A percentile compares a stretch with the other conserved stretches of the same genome.
Conservation (phyloP, 441 rosid genomes). For the Pelargonium myrrhifolium region DNA sequence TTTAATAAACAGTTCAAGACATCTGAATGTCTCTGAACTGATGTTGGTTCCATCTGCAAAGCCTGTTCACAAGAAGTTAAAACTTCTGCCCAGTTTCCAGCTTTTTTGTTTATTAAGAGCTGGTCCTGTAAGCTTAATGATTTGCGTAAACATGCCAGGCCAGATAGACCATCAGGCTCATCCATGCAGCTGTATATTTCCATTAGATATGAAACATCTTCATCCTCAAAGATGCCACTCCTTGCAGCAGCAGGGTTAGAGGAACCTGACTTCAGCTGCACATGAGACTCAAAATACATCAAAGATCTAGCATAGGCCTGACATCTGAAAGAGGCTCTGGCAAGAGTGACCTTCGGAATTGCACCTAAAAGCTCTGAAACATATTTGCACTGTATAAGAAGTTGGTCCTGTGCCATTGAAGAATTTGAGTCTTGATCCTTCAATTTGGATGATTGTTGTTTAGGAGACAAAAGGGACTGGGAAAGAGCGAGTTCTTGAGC, state of each 20-base stretch:
- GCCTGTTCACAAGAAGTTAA: constrained; percentile 96
- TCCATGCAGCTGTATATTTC: constrained; percentile 94
- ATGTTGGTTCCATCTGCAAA: constrained; percentile 91
- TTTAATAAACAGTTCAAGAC: constrained; percentile 89
- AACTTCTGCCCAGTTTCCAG: constrained; percentile 98
- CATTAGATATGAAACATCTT: constrained; percentile 89
- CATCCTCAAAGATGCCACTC: constrained; percentile 83
- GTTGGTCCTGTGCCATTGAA: constrained; percentile 62
- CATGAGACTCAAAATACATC: constrained; percentile 97
- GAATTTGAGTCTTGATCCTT: constrained; percentile 46
- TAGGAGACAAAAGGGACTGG: constrained; percentile 45
- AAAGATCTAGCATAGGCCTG: constrained; percentile 96
- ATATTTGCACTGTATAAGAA: constrained; percentile 76
- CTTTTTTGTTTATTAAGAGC: constrained; percentile 76
- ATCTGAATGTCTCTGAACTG: constrained; percentile 94
- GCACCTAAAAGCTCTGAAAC: constrained; percentile 82
- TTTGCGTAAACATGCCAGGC: constrained; percentile 84
- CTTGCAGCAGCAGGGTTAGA: constrained; percentile 92
- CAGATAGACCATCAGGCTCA: constrained; percentile 95
- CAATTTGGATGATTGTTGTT: constrained; percentile 56
- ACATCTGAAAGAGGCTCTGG: constrained; percentile 88
- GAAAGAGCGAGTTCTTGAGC: constrained; percentile 87
- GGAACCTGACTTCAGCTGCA: constrained; percentile 80
- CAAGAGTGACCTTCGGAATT: constrained; percentile 84
- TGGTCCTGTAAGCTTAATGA: constrained; percentile 84